Evolutionary conservation across 169 alveolate genomes (phyloP).

Genomic region (Toxoplasma gondii): DNA sequence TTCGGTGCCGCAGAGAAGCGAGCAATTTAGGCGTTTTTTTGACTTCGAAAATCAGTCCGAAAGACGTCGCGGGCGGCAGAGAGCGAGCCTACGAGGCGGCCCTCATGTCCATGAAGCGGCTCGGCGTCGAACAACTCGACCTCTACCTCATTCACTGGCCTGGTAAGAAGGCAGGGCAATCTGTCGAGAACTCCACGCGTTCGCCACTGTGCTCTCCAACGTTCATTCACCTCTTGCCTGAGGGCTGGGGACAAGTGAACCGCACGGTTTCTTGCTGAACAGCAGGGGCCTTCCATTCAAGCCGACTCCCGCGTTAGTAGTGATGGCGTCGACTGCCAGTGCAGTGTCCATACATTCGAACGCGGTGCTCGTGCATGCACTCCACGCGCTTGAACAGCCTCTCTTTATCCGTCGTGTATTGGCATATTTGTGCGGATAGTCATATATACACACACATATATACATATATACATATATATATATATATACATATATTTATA

Average conservation of each 20-base stretch:
- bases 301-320: no score
- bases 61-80: conserved; percentile 47
- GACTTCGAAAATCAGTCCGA: conserved; percentile 56
- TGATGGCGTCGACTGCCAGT: no score
- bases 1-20: conserved; percentile 44
- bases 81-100: conserved; percentile 54
- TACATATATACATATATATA: no score
- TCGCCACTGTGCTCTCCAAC: neutral
- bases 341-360: no score
- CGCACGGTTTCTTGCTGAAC: no score
- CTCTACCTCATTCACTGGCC: conserved; percentile 69
- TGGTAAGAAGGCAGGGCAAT: neutral
- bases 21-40: conserved; percentile 51
- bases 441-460: no score
- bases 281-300: no score
- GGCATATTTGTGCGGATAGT: no score
- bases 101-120: conserved; percentile 48
- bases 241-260: no score
- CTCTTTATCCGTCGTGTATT: no score
- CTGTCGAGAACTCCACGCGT: neutral
- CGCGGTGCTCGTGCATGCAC: no score
- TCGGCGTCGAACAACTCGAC: conserved; percentile 59
- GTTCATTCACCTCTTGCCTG: neutral
- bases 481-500: neutral
- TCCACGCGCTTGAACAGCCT: no score